Conservation (phyloP, 2,329 filamentous ascomycete genomes). For the Trematosphaeria pertusa region DNA sequence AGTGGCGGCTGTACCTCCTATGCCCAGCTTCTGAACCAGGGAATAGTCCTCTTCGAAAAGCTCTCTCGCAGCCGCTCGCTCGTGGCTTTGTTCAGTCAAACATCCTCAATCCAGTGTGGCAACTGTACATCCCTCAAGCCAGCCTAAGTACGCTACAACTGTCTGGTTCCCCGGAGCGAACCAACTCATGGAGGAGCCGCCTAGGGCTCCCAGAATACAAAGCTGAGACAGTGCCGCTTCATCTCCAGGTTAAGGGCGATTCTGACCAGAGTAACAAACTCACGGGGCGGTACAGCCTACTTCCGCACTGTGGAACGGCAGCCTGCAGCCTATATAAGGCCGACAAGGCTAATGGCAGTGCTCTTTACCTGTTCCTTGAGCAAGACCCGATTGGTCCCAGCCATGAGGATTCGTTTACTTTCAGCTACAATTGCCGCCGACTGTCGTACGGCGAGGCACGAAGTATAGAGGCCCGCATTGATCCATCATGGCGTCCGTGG, state of each 20-base stretch:
- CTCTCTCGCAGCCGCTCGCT: conserved; percentile 42
- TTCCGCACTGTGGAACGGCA: conserved; percentile 65
- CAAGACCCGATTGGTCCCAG: conserved; percentile 57
- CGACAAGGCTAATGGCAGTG: conserved; percentile 29
- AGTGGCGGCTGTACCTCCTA: conserved; percentile 58
- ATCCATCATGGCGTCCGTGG: conserved; percentile 41
- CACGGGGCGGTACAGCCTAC: conserved; percentile 58
- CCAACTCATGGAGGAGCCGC: conserved; percentile 47
- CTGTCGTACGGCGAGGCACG: conserved; percentile 57
- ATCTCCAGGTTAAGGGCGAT: conserved; percentile 52
- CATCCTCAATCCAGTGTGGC: conserved; percentile 31
- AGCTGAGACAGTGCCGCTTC: conserved; percentile 53
- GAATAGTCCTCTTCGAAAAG: conserved; percentile 50
- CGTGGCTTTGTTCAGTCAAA: conserved; percentile 15
- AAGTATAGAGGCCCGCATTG: conserved; percentile 55
- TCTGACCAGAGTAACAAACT: conserved; percentile 42
- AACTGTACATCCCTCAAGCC: conserved; percentile 25
- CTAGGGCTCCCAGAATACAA: conserved; percentile 48
- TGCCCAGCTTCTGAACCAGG: conserved; percentile 47
- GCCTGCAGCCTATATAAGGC: conserved; percentile 60
- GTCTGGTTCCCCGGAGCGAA: conserved; percentile 18
- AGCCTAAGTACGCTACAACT: conserved; percentile 24
- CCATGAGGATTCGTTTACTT: conserved; percentile 62
- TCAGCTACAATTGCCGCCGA: conserved; percentile 58
- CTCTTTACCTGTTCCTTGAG: conserved; percentile 66